Evolutionary conservation across 2,329 filamentous ascomycete species (phyloP).

Genomic region (Aspergillus caelatus): DNA sequence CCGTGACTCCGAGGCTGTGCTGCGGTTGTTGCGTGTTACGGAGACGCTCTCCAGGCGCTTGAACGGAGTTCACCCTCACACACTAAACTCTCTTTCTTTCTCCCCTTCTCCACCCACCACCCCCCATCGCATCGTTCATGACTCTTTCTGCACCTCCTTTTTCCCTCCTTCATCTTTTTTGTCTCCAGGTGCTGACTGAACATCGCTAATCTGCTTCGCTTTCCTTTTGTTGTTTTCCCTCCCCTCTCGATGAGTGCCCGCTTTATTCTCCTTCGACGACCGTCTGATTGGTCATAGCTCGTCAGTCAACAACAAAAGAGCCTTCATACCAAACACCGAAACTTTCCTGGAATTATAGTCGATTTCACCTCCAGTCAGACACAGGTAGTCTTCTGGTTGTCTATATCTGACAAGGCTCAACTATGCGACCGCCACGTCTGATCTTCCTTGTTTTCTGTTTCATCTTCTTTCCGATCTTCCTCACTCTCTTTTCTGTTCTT

Average conservation of each 20-base stretch:
- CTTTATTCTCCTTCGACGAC: conserved; percentile 32
- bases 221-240: conserved; percentile 12
- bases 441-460: conserved; percentile 50
- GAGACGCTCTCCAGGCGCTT: neutral
- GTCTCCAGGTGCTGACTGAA: neutral
- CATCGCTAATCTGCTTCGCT: conserved; percentile 12
- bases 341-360: neutral
- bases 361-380: neutral
- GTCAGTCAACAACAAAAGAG: conserved; percentile 1
- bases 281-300: conserved; percentile 37
- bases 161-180: conserved; percentile 6
- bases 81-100: neutral
- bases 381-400: conserved; percentile 10
- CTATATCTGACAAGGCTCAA: conserved; percentile 18
- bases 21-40: neutral
- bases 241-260: conserved; percentile 39
- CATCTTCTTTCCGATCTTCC: conserved; percentile 51
- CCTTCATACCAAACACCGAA: neutral
- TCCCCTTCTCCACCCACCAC: neutral
- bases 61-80: neutral
- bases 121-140: conserved; percentile 6
- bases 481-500: conserved; percentile 51
- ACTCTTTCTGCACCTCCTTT: conserved; percentile 3
- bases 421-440: conserved; percentile 52
- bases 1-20: conserved; percentile 23